A percentile compares a stretch with the other conserved stretches of the same genome.
phyloP scores from a whole-genome alignment of 2,329 filamentous ascomycete species.

The Fusarium avenaceum region DNA sequence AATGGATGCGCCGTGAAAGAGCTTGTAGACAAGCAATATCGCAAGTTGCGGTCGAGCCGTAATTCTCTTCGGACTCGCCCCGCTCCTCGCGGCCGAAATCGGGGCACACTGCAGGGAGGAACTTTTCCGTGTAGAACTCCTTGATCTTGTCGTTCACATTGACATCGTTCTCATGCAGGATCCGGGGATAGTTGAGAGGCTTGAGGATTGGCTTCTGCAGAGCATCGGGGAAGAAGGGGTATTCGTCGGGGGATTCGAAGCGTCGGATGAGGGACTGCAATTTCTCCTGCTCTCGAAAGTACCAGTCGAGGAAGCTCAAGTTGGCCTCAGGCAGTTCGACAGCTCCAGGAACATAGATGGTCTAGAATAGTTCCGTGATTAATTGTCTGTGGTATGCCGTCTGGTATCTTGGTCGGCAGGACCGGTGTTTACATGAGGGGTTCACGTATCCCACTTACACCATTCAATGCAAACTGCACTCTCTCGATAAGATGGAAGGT shows the following conservation, averaged over 20 bases:
- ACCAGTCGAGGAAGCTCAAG: slow-evolving; percentile 93
- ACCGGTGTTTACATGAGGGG: slow-evolving; percentile 35
- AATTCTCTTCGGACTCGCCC: slow-evolving; percentile 91
- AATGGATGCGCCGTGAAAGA: slow-evolving; percentile 91
- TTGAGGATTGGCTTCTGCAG: slow-evolving; percentile 86
- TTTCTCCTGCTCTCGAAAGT: slow-evolving; percentile 88
- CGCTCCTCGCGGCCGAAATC: slow-evolving; percentile 82
- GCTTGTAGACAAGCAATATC: slow-evolving; percentile 93
- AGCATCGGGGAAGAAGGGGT: slow-evolving; percentile 92
- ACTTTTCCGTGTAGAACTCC: slow-evolving; percentile 82
- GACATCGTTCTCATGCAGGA: slow-evolving; percentile 89
- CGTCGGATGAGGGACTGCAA: slow-evolving; percentile 93
- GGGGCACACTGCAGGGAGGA: slow-evolving; percentile 87
- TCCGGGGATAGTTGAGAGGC: slow-evolving; percentile 86
- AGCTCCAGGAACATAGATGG: slow-evolving; percentile 87
- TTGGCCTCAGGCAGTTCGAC: slow-evolving; percentile 79
- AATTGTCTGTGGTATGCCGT: slow-evolving; percentile 25
- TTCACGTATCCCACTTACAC: slow-evolving; percentile 47
- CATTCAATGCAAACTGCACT: slow-evolving; percentile 95
- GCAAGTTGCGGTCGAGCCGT: slow-evolving; percentile 90
- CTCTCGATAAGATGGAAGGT: slow-evolving; percentile 97
- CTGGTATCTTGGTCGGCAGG: slow-evolving; percentile 11
- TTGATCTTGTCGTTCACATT: slow-evolving; percentile 93
- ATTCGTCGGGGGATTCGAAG: slow-evolving; percentile 96
- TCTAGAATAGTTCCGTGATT: slow-evolving; percentile 55